A percentile compares a stretch with the other conserved stretches of the same genome.
phyloP scores from a whole-genome alignment of 2,329 filamentous ascomycete genomes.

The Fusarium sp. region DNA sequence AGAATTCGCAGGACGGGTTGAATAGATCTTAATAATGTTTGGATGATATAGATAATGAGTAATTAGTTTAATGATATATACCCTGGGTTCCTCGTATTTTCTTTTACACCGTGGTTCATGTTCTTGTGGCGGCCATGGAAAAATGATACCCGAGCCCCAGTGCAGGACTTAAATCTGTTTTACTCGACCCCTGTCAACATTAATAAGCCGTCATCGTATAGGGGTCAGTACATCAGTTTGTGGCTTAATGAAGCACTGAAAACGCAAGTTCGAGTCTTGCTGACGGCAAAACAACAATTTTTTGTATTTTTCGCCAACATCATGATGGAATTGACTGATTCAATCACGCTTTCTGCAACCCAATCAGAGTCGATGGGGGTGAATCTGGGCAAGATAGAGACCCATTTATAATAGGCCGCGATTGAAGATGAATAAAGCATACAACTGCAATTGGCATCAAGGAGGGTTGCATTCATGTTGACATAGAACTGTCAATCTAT shows the following conservation, averaged over 20 bases:
- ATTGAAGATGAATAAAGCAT: too few relatives aligned
- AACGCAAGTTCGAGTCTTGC: not conserved
- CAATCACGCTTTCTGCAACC: not conserved
- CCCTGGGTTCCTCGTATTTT: not conserved
- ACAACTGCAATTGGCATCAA: too few relatives aligned
- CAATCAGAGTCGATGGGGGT: not conserved
- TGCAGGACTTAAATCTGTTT: not conserved
- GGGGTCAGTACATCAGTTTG: not conserved
- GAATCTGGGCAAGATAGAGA: not conserved
- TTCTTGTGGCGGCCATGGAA: not conserved
- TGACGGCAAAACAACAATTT: not conserved
- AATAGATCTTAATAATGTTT: not conserved
- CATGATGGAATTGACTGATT: accelerated
- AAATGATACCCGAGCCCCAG: too few relatives aligned
- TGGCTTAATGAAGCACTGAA: not conserved
- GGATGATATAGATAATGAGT: not conserved
- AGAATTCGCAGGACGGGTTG: not conserved
- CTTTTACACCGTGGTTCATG: accelerated
- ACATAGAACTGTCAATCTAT: not conserved
- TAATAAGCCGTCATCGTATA: not conserved
- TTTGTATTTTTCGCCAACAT: not conserved
- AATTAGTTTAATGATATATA: not conserved
- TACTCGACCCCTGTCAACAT: not conserved
- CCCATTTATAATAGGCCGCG: too few relatives aligned
- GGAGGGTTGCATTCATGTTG: not conserved